Evolutionary conservation across 2,329 filamentous ascomycete species (phyloP), one percentile per base, ranked within the genome.

Genomic region (Ophiostoma perfectum): DNA sequence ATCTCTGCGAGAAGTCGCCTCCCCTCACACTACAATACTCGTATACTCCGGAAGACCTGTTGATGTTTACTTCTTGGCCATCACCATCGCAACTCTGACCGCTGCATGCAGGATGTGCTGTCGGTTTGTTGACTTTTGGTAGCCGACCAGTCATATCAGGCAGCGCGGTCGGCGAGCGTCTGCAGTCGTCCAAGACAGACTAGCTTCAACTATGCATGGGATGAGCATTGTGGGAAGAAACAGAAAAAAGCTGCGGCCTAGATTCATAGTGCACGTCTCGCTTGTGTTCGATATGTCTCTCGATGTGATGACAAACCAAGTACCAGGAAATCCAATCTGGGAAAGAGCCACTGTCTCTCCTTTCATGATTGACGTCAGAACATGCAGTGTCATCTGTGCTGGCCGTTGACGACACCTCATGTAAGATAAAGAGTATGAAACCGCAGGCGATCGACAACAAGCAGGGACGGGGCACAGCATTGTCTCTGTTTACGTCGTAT

Each of bases 61-160:
- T 60, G 5, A 38, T 16, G 14, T 14, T 5, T 16, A 60, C 55
- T 18, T 11, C n/a, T 18, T 39, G 27, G 52, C 7, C 27, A 60
- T 60, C 55, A 60, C 55, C 55, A 60, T 39, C 55, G 55, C 55
- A 60, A 60, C 55, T 60, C 27, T 52, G 49, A 18, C 49, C n/a
- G 49, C 49, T 52, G 55, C 27, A 27, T 60, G 27, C 55, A 14
- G 11, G 55, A 60, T 60, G 27, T 60, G 18, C 49, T 60, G 27
- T 60, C 5, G 5, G 27, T 49, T 60, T 38, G 27, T 52, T 60
- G 27, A 16, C 11, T 38, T 55, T 38, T 27, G 5, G 55, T 27
- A 60, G 55, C 27, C 1, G 12, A 11, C 55, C 8, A 60, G 27
- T 38, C 9, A 14, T 18, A 60, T 60, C 55, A 27, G 49, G 12